phyloP scores from a whole-genome alignment of 2,329 filamentous ascomycete genomes.

The Colletotrichum melonis region DNA sequence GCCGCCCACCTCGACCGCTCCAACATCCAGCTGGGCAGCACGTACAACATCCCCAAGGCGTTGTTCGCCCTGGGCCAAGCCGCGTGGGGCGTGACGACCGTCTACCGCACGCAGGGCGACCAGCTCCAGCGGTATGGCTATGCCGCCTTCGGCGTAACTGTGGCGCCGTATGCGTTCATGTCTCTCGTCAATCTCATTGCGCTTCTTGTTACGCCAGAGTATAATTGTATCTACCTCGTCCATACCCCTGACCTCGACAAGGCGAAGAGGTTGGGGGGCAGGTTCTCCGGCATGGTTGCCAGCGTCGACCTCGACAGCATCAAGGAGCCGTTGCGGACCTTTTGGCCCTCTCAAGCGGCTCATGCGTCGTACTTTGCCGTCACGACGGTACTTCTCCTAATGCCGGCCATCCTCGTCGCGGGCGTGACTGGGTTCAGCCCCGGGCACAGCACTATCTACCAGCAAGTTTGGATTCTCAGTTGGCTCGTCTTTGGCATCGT shows the following conservation, averaged over 20 bases:
- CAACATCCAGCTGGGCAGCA: conserved; percentile 30
- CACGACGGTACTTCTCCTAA: conserved; percentile 11
- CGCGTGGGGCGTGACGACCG: conserved; percentile 36
- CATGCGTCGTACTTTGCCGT: conserved; percentile 20
- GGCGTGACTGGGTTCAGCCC: conserved; percentile 24
- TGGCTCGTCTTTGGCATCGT: conserved; percentile 24
- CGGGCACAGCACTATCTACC: conserved; percentile 7
- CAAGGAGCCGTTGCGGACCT: conserved; percentile 21
- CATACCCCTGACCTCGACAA: conserved; percentile 32
- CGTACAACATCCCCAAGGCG: conserved; percentile 36
- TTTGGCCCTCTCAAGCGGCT: conserved; percentile 25
- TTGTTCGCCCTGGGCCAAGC: conserved; percentile 39
- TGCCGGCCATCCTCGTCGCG: conserved; percentile 5
- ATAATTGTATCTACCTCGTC: conserved; percentile 42
- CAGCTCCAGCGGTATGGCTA: conserved; percentile 43
- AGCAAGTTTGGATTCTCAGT: conserved; percentile 16
- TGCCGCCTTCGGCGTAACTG: conserved; percentile 45
- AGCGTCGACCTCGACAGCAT: conserved; percentile 29
- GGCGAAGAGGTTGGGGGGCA: conserved; percentile 17
- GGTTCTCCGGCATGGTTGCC: conserved; percentile 27
- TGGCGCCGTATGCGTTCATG: conserved; percentile 45
- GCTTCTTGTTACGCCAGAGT: conserved; percentile 42
- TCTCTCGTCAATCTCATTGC: conserved; percentile 42
- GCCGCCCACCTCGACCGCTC: conserved; percentile 15
- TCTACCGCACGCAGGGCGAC: conserved; percentile 40